Base-by-base conservation (phyloP, 768 basidiomycete species). In the Hygrocybe coccinea region DNA sequence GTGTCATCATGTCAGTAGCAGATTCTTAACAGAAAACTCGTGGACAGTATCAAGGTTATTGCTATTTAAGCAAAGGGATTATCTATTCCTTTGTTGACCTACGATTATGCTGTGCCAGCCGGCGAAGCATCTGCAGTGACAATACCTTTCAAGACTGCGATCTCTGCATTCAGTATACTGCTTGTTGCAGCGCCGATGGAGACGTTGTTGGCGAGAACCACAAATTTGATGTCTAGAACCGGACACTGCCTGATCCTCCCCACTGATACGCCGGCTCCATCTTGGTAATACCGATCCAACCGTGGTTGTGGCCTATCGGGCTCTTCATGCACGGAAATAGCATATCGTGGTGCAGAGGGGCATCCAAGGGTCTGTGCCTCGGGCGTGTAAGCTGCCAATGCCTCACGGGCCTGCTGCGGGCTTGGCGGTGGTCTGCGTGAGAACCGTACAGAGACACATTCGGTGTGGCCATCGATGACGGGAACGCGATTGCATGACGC, bases 181-280 rank as follows among this genome's bases (percentile, higher is more conserved):
- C 90, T 93, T 48, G 97, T 99, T 50, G 97, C 95, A 19, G 97
- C 95, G 7, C 97, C 95, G 61, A 97, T 90, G 54, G 85, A 84
- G 58, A 97, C 95, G 66, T 98, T 98, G 70, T 97, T 95, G 57
- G 86, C 81, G 50, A 98, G 76, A 24, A 91, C 87, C 37, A 97
- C 89, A 66, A 97, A 97, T 74, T 97, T 97, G 78, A 98, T 81
- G 68, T 99, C 97, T 50, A 99, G 69, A 22, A 99, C 97, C 24
- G 82, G 77, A 65, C 95, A 97, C 67, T 93, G 85, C 52, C 97
- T 78, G 15, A 99, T 85, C 44, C 97, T 76, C 0, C 95, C 97
- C 1, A 98, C 95, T 25, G 79, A 83, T 44, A 97, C 93, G 10
- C 92, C 89, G 0, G 94, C 90, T 2, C 97, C 97, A 39, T 89